Base-by-base conservation (phyloP, 148 eudicot species). In the Bassia scoparia region DNA sequence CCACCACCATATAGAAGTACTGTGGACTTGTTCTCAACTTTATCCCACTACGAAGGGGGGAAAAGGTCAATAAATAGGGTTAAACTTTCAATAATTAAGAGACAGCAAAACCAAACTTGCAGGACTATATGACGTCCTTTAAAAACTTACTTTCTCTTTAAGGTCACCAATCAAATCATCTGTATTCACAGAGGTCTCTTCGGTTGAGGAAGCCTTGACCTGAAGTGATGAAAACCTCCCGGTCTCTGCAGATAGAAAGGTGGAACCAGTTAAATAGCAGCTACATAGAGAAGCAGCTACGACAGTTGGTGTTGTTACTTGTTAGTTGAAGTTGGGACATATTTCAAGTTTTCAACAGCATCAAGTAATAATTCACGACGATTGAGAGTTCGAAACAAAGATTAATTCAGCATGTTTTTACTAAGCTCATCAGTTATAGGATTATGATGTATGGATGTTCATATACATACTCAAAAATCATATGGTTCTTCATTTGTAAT, bases 1-100 rank as follows among this genome's bases (percentile, higher is more conserved):
- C 99, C 99, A 54, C 99, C 99, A 75, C 99, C 99, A 70, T 96
- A 96, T 43, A 92, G 50, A 70, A 96, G 70, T n/a, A 96, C 99
- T 3, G 99, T 92, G n/a, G 97, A 84, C 86, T 96, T 96, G 85
- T 96, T 90, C 79, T 96, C 99, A 72, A 96, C 79, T 23, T 88
- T 90, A 84, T 96, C 97, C 99, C 99, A 96, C 99, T 96, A 69
- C 30, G 59, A 71, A 37, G 30, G 3, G 21, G 66, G 46, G 37
- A 49, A 10, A 59, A 4, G 29, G 7, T 52, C 60, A 53, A 8
- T 54, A 55, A 13, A 35, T 34, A 74, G 30, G 48, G 60, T 50
- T 29, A 38, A 43, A 46, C 63, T n/a, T 61, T 2, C 15, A 13
- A 58, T 1, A 2, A 14, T 48, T 50, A 77, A 33, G 10, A 38